Percentiles rank a stretch among this genome's conserved stretches.
Evolutionary conservation across 345 rosid species (phyloP).

Genomic region (Eucalyptus sp.): DNA sequence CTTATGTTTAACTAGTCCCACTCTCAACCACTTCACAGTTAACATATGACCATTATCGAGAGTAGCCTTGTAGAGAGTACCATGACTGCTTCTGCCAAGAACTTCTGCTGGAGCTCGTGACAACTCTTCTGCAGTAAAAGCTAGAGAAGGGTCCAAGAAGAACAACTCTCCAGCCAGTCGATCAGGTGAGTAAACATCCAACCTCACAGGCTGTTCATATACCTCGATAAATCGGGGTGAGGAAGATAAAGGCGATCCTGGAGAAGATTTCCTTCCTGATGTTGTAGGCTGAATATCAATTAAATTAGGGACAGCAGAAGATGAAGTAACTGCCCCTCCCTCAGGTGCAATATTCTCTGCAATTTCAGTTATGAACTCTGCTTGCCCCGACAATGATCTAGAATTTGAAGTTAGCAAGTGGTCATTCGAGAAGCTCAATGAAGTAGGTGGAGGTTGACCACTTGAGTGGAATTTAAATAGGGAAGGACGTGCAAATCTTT

Average conservation of each 20-base stretch:
- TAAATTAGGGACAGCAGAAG: constrained; percentile 38
- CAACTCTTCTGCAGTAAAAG: constrained; percentile 82
- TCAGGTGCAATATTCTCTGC: constrained; percentile 33
- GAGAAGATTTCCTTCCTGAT: constrained; percentile 68
- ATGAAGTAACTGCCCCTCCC: constrained; percentile 13
- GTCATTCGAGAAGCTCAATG: constrained; percentile 81
- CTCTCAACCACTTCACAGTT: constrained; percentile 93
- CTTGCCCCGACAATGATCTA: constrained; percentile 62
- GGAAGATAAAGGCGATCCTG: constrained; percentile 66
- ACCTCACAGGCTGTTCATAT: constrained; percentile 50
- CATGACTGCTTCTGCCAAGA: constrained; percentile 96
- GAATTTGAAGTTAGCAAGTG: constrained; percentile 82
- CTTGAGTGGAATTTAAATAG: constrained; percentile 58
- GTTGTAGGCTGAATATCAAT: constrained; percentile 40
- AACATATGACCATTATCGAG: constrained; percentile 69
- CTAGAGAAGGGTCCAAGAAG: constrained; percentile 62
- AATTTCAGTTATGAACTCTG: constrained; percentile 43
- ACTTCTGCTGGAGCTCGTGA: constrained; percentile 99
- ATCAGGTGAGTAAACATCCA: constrained; percentile 92
- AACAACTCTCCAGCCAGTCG: constrained; percentile 87
- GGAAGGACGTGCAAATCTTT: constrained; percentile 48
- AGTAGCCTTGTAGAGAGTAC: constrained; percentile 89
- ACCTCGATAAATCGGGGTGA: constrained; percentile 61
- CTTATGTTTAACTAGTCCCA: constrained; percentile 83
- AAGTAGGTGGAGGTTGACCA: constrained; percentile 40